Conservation (phyloP, 192 early-diverging fungal genomes). For the Funneliformis mosseae region DNA sequence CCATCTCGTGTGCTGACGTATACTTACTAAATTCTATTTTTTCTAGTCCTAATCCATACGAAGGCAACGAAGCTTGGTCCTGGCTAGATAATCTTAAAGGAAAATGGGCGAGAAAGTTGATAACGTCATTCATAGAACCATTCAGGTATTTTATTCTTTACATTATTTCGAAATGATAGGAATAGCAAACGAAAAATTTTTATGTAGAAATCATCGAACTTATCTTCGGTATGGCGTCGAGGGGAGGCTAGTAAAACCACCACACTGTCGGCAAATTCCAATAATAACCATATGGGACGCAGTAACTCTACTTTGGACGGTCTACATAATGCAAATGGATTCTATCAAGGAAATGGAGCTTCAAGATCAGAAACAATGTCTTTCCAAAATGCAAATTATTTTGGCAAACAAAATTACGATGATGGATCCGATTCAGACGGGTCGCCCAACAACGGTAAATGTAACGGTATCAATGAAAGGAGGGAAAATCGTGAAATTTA, state of each 20-base stretch:
- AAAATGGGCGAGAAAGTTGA: not conserved
- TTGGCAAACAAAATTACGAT: slow-evolving; percentile 9
- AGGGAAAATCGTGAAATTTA: slow-evolving; percentile 23
- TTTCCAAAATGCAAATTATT: slow-evolving; percentile 19
- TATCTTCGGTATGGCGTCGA: not conserved
- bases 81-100: no score
- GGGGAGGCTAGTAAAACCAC: not conserved
- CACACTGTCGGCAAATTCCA: slow-evolving; percentile 18
- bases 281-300: slow-evolving; percentile 23
- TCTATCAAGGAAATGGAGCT: slow-evolving; percentile 28
- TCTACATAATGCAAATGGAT: slow-evolving; percentile 29
- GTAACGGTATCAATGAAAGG: slow-evolving; percentile 21
- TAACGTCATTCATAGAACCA: slow-evolving; percentile 25
- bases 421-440: not conserved
- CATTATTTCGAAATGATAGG: slow-evolving; percentile 31
- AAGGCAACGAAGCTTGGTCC: no score
- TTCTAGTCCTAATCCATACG: no score
- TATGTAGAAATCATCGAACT: not conserved
- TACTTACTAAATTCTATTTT: no score
- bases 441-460: slow-evolving; percentile 26
- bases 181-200: slow-evolving; percentile 29
- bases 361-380: slow-evolving; percentile 22
- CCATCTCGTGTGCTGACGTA: no score
- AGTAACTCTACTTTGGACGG: slow-evolving; percentile 28
- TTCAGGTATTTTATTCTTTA: slow-evolving; percentile 32